Base-by-base conservation (phyloP, 2,329 filamentous ascomycete genomes). In the Aspergillus fructus region DNA sequence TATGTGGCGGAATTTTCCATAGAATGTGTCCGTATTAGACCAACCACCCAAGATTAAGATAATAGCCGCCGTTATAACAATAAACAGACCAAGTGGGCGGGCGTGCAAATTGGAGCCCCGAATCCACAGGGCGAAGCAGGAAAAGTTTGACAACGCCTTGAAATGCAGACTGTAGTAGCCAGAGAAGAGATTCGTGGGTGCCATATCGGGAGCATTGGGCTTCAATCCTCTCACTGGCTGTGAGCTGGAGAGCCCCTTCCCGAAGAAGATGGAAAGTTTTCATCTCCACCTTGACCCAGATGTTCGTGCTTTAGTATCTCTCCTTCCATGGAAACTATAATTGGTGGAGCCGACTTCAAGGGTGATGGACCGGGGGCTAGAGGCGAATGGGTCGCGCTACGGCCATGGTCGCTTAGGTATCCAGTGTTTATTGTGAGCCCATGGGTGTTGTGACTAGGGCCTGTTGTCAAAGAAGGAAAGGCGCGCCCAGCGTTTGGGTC, bases 391-490 rank as follows among this genome's bases (percentile, higher is more conserved):
- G 58, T 59, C 19, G 40, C 8, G 13, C 53, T 47, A 1, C 58
- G 60, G 19, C 71, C 69, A 24, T 67, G 62, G 39, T 72, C 70
- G 17, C 63, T 66, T 8, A 73, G 62, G n/a, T 66, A 68, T 4
- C 66, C 56, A 4, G 71, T 72, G 53, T 64, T 67, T 45, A 70
- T 69, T 2, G 62, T 66, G 15, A 74, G 65, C 5, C 64, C 66
- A 37, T 62, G 69, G 34, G 61, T 54, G 40, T 56, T 64, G 59
- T 60, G 62, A 51, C 60, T 71, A n/a, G 68, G 58, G 19, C 72
- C 71, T 49, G 68, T 71, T 17, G 68, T 66, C 39, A 70, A 67
- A 24, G 71, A 70, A 46, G 69, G 66, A 62, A 72, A 72, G 17
- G 73, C 71, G 39, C 66, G 70, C 15, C 59, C 59, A 37, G 46